phyloP scores from a whole-genome alignment of 106 monocot species.

The Alisma plantagoaquatica region DNA sequence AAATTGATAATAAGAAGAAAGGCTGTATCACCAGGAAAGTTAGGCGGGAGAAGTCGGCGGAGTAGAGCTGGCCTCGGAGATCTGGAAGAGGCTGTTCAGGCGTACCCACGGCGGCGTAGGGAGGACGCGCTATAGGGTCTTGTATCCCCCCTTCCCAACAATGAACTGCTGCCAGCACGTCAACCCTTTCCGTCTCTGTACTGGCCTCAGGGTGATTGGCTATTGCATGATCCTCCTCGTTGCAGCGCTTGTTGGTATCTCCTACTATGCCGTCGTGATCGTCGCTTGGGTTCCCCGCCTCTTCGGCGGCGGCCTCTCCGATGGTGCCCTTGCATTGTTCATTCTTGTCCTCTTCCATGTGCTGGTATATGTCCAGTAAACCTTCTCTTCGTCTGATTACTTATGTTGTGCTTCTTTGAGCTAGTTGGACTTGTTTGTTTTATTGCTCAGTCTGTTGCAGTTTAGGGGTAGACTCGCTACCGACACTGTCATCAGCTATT shows the following conservation, averaged over 20 bases:
- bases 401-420: no score
- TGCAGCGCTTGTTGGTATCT: constrained; percentile 36
- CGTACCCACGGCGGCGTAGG: constrained; percentile 2
- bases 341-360: constrained; percentile 47
- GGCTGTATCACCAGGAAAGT: no score
- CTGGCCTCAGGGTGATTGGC: constrained; percentile 52
- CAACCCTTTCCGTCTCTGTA: constrained; percentile 64
- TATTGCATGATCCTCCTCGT: constrained; percentile 69
- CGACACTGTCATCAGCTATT: no score
- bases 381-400: no score
- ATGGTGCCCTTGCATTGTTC: constrained; percentile 26
- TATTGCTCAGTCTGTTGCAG: no score
- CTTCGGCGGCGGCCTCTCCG: constrained; percentile 14
- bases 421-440: no score
- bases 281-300: constrained; percentile 61
- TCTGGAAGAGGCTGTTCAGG: constrained; percentile 42
- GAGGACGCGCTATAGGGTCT: background rate
- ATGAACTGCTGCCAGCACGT: constrained; percentile 39
- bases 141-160: background rate
- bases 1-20: no score
- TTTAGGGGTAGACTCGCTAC: no score
- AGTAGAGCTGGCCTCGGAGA: constrained; percentile 29
- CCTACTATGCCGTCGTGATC: constrained; percentile 75
- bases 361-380: no score
- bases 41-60: no score